Evolutionary conservation across 331 rosid species (phyloP).

Genomic region (Acacia pycnantha): DNA sequence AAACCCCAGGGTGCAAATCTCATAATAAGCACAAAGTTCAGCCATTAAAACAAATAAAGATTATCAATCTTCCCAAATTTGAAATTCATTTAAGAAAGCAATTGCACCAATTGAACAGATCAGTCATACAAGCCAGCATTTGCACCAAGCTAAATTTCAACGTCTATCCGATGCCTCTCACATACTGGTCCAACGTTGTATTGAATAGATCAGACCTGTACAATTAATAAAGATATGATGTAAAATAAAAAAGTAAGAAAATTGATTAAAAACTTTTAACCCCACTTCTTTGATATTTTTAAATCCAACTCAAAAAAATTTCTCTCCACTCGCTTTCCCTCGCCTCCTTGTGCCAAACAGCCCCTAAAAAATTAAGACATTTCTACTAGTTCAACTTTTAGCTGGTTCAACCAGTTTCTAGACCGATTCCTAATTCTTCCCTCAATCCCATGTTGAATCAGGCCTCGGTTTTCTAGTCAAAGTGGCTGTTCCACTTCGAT

Average conservation of each 20-base stretch:
- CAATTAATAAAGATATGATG: not conserved
- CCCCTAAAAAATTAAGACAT: too few relatives aligned
- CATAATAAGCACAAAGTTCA: not conserved
- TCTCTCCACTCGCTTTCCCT: too few relatives aligned
- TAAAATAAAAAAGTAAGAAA: too few relatives aligned
- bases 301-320: too few relatives aligned
- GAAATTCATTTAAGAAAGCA: not conserved
- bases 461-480: not conserved
- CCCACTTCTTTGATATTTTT: too few relatives aligned
- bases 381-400: not conserved
- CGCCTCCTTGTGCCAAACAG: too few relatives aligned
- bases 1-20: not conserved
- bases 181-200: slow-evolving; percentile 88
- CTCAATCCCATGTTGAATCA: not conserved
- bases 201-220: slow-evolving; percentile 79
- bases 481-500: not conserved
- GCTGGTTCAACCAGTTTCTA: not conserved
- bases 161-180: slow-evolving; percentile 74
- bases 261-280: too few relatives aligned
- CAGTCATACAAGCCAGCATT: not conserved
- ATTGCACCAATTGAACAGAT: not conserved
- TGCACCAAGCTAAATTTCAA: slow-evolving; percentile 10
- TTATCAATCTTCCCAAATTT: not conserved
- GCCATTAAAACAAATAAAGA: not conserved
- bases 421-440: not conserved